These are phyloP conservation scores for Candida railenensis DNA, from an alignment of 805 yeast genomes.

Conservation along the genomic window DNA sequence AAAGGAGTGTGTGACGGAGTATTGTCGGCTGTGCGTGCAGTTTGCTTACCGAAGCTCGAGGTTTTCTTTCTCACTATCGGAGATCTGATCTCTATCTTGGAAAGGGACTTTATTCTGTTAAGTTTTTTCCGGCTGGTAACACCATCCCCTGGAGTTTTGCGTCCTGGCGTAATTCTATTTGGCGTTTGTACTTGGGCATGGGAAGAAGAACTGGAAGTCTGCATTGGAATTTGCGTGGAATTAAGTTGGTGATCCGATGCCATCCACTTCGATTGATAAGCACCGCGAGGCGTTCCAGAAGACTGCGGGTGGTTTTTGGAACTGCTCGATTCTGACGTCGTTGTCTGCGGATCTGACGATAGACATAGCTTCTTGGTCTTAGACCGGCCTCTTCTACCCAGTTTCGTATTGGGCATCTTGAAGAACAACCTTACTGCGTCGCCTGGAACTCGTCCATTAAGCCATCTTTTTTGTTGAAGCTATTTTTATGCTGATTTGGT, in stretches of 20 bases:
- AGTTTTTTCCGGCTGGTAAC: not conserved
- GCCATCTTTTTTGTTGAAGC: not conserved
- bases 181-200: not conserved
- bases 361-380: slow-evolving; percentile 8
- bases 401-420: slow-evolving; percentile 3
- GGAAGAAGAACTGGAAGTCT: too few relatives aligned
- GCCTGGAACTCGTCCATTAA: too few relatives aligned
- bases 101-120: slow-evolving; percentile 15
- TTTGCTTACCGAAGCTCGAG: not conserved
- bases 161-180: not conserved
- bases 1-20: not conserved
- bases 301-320: not conserved
- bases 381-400: slow-evolving; percentile 7
- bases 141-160: not conserved
- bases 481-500: not conserved
- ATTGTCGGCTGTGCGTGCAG: not conserved
- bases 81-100: slow-evolving; percentile 18
- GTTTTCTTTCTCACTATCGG: slow-evolving; percentile 12
- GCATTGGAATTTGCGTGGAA: not conserved
- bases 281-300: not conserved
- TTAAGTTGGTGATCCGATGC: not conserved
- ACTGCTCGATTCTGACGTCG: not conserved
- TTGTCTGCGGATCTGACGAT: slow-evolving; percentile 4
- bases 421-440: not conserved
- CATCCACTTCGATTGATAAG: not conserved